Conservation (phyloP, 768 basidiomycete genomes). For the Leccinum rimulosum region DNA sequence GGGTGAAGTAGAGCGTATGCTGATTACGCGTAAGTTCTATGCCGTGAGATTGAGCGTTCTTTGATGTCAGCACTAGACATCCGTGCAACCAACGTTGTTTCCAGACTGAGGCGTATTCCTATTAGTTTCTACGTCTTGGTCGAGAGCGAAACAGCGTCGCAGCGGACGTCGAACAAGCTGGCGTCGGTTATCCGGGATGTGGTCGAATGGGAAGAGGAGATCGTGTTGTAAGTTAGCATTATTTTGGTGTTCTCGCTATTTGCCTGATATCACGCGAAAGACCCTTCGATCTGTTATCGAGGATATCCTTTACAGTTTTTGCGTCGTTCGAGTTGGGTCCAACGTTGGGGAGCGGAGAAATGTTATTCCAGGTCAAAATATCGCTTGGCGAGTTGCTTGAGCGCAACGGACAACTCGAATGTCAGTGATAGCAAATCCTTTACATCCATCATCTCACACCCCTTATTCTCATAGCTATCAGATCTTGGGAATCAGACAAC, state of each 20-base stretch:
- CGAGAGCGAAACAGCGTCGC: not conserved
- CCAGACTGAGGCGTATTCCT: not conserved
- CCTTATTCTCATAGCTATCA: not conserved
- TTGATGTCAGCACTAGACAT: not conserved
- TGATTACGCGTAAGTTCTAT: not conserved
- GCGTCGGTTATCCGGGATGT: not conserved
- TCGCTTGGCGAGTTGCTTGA: not conserved
- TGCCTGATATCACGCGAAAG: not conserved
- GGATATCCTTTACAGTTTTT: not conserved
- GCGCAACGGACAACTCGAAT: not conserved
- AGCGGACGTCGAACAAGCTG: not conserved
- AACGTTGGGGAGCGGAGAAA: slow-evolving; percentile 5
- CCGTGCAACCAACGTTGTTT: not conserved
- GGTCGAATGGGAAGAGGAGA: not conserved
- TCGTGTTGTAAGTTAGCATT: not conserved
- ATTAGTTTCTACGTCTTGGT: not conserved
- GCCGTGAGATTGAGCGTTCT: not conserved
- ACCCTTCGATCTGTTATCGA: not conserved
- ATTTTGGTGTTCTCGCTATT: not conserved
- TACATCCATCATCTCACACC: not conserved
- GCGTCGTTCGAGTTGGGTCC: slow-evolving; percentile 8
- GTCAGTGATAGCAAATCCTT: not conserved
- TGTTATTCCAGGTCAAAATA: not conserved
- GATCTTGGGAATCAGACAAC: not conserved
- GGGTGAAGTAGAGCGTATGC: not conserved